Percentiles rank a stretch among this genome's conserved stretches.
phyloP scores from a whole-genome alignment of 2,329 filamentous ascomycete genomes.

The Botrytis tulipae region DNA sequence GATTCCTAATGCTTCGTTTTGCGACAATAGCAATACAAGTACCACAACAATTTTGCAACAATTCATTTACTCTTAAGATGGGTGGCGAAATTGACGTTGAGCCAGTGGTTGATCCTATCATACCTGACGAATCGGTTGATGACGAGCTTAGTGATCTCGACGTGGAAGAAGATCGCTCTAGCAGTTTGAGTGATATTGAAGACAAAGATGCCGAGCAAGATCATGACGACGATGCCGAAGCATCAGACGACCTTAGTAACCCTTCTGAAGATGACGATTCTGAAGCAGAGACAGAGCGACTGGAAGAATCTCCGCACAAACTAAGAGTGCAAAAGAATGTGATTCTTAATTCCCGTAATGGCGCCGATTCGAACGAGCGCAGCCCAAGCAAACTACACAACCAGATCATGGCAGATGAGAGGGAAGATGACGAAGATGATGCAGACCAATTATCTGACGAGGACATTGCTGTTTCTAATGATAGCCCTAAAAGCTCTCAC shows the following conservation, averaged over 20 bases:
- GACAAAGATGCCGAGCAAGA: constrained; percentile 66
- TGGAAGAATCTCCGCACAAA: constrained; percentile 82
- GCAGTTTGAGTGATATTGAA: constrained; percentile 89
- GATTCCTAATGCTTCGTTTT: constrained; percentile 11
- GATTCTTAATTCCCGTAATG: constrained; percentile 55
- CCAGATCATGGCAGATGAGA: constrained; percentile 46
- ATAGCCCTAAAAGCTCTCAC: constrained; percentile 40
- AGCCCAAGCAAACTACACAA: constrained; percentile 77
- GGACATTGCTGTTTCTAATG: constrained; percentile 40
- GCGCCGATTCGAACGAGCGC: constrained; percentile 56
- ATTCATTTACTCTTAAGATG: constrained; percentile 31
- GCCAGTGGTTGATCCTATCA: constrained; percentile 32
- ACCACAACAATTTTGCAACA: constrained; percentile 7
- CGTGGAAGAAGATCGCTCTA: constrained; percentile 71
- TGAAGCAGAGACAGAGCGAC: constrained; percentile 90
- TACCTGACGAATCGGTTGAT: constrained; percentile 33
- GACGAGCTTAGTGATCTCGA: constrained; percentile 37
- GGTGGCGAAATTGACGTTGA: constrained; percentile 35
- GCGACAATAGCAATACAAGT: neutral
- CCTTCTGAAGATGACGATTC: constrained; percentile 62
- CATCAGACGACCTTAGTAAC: constrained; percentile 39
- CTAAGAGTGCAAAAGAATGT: constrained; percentile 59
- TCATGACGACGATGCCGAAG: constrained; percentile 53
- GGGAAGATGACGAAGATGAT: constrained; percentile 46
- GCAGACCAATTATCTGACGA: constrained; percentile 38